Evolutionary conservation across 306 rosid genomes (phyloP).

Genomic region (Cicer pinnatifidum): DNA sequence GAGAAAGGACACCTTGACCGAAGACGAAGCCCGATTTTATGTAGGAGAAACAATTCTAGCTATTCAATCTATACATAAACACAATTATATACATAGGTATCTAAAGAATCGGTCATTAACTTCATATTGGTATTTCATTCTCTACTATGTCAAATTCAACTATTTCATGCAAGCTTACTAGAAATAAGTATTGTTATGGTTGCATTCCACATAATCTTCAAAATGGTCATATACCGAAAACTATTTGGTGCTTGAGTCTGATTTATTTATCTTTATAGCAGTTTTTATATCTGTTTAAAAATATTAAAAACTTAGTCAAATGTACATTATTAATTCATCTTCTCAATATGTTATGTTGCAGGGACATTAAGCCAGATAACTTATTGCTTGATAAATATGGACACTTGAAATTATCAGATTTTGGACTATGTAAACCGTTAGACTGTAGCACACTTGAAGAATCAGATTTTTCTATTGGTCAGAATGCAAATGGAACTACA

Average conservation of each 20-base stretch:
- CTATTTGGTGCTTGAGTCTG: slow-evolving; percentile 5
- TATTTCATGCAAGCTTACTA: not conserved
- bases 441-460: slow-evolving; percentile 84
- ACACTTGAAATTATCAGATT: slow-evolving; percentile 89
- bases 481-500: slow-evolving; percentile 52
- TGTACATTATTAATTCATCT: slow-evolving; percentile 26
- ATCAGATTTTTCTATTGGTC: slow-evolving; percentile 60
- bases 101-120: slow-evolving; percentile 14
- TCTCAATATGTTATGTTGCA: slow-evolving; percentile 49
- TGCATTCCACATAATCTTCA: slow-evolving; percentile 8
- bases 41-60: slow-evolving; percentile 91
- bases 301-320: not conserved
- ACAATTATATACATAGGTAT: slow-evolving; percentile 95
- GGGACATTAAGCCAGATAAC: slow-evolving; percentile 98
- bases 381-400: slow-evolving; percentile 90
- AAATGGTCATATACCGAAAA: slow-evolving; percentile 21
- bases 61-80: slow-evolving; percentile 91
- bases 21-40: slow-evolving; percentile 89
- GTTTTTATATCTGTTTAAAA: not conserved
- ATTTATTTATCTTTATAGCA: slow-evolving; percentile 15
- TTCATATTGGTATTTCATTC: not conserved
- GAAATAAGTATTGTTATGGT: not conserved
- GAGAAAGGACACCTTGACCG: slow-evolving; percentile 93
- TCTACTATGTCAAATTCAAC: slow-evolving; percentile 1
- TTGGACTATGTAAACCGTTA: slow-evolving; percentile 95